These are phyloP conservation scores for Helotiales sp. DNA, from an alignment of 2,329 filamentous ascomycete species.

Conservation along the genomic window DNA sequence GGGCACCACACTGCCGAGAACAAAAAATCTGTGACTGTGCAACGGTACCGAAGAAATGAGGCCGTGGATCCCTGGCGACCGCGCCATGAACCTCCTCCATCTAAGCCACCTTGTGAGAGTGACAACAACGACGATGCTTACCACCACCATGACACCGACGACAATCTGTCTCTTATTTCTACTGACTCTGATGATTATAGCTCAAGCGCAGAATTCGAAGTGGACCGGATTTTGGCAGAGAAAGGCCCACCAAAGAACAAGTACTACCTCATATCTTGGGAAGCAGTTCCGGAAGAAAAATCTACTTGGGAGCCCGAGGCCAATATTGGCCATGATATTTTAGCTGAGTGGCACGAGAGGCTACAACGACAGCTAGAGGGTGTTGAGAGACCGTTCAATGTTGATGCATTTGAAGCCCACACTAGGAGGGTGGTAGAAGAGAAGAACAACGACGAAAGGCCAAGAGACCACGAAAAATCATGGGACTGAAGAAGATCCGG, in stretches of 20 bases:
- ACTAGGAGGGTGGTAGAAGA: too few relatives aligned
- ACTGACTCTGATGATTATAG: constrained; percentile 38
- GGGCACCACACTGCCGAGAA: too few relatives aligned
- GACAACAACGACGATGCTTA: background rate
- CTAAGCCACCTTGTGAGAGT: too few relatives aligned
- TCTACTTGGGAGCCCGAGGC: constrained; percentile 59
- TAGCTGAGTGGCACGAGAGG: constrained; percentile 41
- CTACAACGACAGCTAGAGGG: constrained; percentile 30
- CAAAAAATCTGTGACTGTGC: too few relatives aligned
- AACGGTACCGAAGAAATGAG: too few relatives aligned
- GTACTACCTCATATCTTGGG: constrained; percentile 68
- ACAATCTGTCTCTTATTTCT: constrained; percentile 62
- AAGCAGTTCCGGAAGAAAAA: constrained; percentile 59
- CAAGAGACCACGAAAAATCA: too few relatives aligned
- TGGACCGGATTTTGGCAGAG: constrained; percentile 59
- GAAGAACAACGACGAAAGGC: constrained; percentile 4
- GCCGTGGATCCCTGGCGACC: too few relatives aligned
- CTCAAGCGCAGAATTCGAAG: constrained; percentile 33
- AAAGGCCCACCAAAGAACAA: constrained; percentile 43
- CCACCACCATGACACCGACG: too few relatives aligned
- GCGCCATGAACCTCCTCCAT: too few relatives aligned
- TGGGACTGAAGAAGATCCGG: too few relatives aligned
- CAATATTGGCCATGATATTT: constrained; percentile 48
- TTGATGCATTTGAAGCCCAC: constrained; percentile 26
- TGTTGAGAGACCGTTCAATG: constrained; percentile 32